Conservation (phyloP, 2,329 filamentous ascomycete species). For the Hypoxylon sp. region DNA sequence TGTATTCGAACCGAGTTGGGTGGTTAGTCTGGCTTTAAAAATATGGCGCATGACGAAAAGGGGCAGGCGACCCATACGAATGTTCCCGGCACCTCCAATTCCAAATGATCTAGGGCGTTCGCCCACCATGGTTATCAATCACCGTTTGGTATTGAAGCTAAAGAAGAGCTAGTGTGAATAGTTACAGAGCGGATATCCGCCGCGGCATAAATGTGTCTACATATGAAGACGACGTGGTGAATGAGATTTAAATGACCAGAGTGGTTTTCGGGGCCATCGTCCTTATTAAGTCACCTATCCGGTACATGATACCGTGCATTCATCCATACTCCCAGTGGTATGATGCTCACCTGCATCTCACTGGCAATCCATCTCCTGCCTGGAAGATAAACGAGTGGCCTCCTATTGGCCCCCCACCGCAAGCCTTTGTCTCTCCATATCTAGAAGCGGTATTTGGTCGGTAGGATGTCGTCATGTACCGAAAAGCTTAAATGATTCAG, state of each 20-base stretch:
- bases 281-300: no score
- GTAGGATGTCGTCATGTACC: constrained; percentile 32
- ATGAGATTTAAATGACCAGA: constrained; percentile 2
- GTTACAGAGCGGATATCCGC: background rate
- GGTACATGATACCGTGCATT: constrained; percentile 2
- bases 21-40: no score
- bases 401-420: constrained; percentile 29
- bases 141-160: no score
- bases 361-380: constrained; percentile 12
- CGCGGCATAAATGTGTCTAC: background rate
- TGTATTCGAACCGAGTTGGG: no score
- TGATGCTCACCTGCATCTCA: constrained; percentile 17
- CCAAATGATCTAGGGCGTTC: constrained; percentile 43
- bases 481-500: constrained; percentile 23
- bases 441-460: constrained; percentile 14
- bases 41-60: background rate
- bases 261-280: no score
- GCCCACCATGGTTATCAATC: no score
- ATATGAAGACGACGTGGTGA: background rate
- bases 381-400: constrained; percentile 25
- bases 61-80: constrained; percentile 32
- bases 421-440: constrained; percentile 7
- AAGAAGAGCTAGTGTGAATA: background rate
- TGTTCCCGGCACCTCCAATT: constrained; percentile 45
- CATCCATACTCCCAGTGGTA: constrained; percentile 13